Evolutionary conservation across 495 filamentous ascomycete species (phyloP).

Genomic region (Rhypophila decipiens): DNA sequence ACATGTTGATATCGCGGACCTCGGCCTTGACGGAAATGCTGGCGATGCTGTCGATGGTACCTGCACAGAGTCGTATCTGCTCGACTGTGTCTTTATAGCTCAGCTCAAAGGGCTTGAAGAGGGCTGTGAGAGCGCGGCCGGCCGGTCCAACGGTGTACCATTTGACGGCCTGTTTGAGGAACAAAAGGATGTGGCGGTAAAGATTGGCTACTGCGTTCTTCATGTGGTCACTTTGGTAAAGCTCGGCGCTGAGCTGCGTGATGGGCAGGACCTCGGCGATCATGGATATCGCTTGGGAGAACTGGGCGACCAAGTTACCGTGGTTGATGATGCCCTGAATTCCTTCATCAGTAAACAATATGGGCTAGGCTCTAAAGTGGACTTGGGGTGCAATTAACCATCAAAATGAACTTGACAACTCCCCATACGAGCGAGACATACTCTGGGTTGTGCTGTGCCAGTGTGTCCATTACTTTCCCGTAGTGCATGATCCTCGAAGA

Average conservation of each 20-base stretch:
- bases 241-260: background rate
- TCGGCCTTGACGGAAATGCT: background rate
- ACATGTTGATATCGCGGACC: background rate
- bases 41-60: background rate
- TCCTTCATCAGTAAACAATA: too few species aligned
- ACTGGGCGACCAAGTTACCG: background rate
- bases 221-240: background rate
- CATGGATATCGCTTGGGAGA: background rate
- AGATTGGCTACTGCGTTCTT: background rate
- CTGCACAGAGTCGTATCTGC: background rate
- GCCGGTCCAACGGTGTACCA: background rate
- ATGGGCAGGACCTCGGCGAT: background rate
- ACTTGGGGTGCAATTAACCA: background rate
- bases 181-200: background rate
- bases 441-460: conserved; percentile 24
- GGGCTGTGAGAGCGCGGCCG: background rate
- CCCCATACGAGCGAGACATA: conserved; percentile 32
- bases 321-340: background rate
- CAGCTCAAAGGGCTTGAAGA: background rate
- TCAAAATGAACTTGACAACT: conserved; percentile 24
- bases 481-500: background rate
- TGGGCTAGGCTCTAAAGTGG: too few species aligned
- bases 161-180: background rate
- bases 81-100: background rate
- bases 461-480: conserved; percentile 3